Percentiles rank a stretch among this genome's conserved stretches.
Conservation (phyloP, 345 rosid genomes). For the Populus davidiana region DNA sequence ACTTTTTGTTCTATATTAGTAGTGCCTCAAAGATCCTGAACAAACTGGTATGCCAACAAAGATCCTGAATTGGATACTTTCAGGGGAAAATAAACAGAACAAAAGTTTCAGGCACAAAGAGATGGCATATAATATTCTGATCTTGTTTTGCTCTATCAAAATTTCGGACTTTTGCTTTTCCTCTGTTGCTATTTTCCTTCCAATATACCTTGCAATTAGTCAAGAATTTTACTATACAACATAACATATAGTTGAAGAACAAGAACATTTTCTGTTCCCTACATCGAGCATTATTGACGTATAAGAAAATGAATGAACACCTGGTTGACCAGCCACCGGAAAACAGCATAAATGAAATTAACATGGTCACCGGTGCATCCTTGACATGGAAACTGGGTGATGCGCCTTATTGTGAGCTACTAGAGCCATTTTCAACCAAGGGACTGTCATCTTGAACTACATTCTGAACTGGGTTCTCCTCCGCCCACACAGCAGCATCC, state of each 20-base stretch:
- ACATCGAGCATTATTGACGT: not conserved
- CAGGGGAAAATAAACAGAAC: not conserved
- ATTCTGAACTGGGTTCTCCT: slow-evolving; percentile 53
- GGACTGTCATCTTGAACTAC: slow-evolving; percentile 41
- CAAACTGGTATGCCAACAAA: not conserved
- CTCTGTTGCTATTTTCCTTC: not conserved
- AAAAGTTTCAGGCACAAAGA: too few species aligned
- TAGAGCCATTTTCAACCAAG: slow-evolving; percentile 18
- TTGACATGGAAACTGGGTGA: not conserved
- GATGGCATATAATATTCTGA: too few species aligned
- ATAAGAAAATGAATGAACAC: not conserved
- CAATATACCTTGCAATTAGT: not conserved
- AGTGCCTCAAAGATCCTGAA: not conserved
- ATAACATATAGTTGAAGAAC: not conserved
- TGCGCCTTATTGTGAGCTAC: slow-evolving; percentile 1
- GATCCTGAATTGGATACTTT: not conserved
- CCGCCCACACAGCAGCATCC: slow-evolving; percentile 84
- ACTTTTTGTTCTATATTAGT: too few species aligned
- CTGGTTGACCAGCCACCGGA: slow-evolving; percentile 4
- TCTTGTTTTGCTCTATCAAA: too few species aligned
- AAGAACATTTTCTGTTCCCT: not conserved
- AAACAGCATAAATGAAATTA: not conserved
- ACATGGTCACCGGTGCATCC: slow-evolving; percentile 2
- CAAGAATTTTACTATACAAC: not conserved
- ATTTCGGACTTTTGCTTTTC: not conserved